Percentiles rank a stretch among this genome's conserved stretches.
phyloP scores from a whole-genome alignment of 306 rosid genomes.

The Arachis stenosperma region DNA sequence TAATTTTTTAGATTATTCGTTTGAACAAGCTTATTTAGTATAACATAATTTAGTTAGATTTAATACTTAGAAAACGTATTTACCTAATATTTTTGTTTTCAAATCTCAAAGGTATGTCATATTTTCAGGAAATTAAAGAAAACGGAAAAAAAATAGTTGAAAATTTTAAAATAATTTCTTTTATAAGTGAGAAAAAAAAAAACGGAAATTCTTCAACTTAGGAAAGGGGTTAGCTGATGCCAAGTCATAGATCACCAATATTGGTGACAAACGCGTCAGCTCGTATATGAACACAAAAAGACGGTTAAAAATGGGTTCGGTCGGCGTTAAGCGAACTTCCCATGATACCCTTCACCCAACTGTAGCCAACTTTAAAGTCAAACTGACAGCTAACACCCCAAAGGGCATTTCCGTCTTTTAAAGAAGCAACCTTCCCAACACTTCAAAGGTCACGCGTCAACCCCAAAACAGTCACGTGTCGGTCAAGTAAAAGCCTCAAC shows the following conservation, averaged over 20 bases:
- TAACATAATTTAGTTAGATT: too few relatives aligned
- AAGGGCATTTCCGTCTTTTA: slow-evolving; percentile 42
- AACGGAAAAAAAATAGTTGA: too few relatives aligned
- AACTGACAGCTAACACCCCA: slow-evolving; percentile 28
- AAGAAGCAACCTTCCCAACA: fast-evolving
- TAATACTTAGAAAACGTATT: too few relatives aligned
- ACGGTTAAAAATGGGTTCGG: slow-evolving; percentile 25
- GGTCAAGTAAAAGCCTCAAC: slow-evolving; percentile 29
- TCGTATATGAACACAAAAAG: slow-evolving; percentile 37
- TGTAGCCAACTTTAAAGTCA: slow-evolving; percentile 40
- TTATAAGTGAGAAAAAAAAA: too few relatives aligned
- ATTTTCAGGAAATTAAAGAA: too few relatives aligned
- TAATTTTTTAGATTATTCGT: too few relatives aligned
- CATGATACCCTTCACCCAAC: slow-evolving; percentile 23
- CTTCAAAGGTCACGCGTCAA: slow-evolving; percentile 55
- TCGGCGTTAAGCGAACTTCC: slow-evolving; percentile 36
- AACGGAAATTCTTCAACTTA: not conserved
- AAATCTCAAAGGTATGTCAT: too few relatives aligned
- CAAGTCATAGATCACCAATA: slow-evolving; percentile 28
- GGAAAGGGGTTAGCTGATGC: not conserved
- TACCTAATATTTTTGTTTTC: too few relatives aligned
- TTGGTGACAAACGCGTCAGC: slow-evolving; percentile 39
- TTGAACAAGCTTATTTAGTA: too few relatives aligned
- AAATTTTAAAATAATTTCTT: too few relatives aligned
- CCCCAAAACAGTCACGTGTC: slow-evolving; percentile 54